phyloP scores from a whole-genome alignment of 208 protist species.

The Vickermania spadyakhi region DNA sequence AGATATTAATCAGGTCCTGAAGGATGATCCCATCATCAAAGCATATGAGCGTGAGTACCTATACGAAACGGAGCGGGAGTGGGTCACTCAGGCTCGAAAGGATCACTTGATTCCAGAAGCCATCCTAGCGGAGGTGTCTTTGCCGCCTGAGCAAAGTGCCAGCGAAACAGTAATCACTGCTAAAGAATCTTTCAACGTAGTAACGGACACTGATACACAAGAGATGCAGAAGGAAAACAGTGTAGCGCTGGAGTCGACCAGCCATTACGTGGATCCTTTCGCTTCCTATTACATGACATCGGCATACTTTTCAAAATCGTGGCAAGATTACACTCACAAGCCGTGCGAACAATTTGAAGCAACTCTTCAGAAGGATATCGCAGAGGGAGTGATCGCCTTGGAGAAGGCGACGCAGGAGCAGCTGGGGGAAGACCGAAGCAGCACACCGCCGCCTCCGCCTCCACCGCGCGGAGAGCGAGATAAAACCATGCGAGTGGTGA shows the following conservation, averaged over 20 bases:
- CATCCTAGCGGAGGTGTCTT: too few relatives aligned
- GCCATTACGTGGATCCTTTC: not conserved
- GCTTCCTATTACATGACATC: not conserved
- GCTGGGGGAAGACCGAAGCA: not conserved
- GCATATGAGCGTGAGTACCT: slow-evolving; percentile 19
- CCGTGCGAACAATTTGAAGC: not conserved
- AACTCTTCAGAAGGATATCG: not conserved
- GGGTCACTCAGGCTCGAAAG: not conserved
- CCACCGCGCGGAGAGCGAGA: not conserved
- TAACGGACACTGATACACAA: too few relatives aligned
- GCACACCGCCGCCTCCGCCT: not conserved
- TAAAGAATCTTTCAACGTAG: too few relatives aligned
- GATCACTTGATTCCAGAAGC: too few relatives aligned
- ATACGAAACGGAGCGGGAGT: not conserved
- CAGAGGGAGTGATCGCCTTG: not conserved
- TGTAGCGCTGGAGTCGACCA: too few relatives aligned
- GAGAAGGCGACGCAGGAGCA: not conserved
- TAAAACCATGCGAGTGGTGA: slow-evolving; percentile 1
- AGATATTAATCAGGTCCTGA: slow-evolving; percentile 14
- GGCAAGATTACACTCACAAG: not conserved
- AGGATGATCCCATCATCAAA: slow-evolving; percentile 12
- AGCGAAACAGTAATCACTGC: too few relatives aligned
- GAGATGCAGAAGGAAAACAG: too few relatives aligned
- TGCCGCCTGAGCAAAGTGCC: too few relatives aligned
- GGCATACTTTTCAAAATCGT: not conserved